Conservation (phyloP, 768 basidiomycete species). For the Multifurca ochricompacta region DNA sequence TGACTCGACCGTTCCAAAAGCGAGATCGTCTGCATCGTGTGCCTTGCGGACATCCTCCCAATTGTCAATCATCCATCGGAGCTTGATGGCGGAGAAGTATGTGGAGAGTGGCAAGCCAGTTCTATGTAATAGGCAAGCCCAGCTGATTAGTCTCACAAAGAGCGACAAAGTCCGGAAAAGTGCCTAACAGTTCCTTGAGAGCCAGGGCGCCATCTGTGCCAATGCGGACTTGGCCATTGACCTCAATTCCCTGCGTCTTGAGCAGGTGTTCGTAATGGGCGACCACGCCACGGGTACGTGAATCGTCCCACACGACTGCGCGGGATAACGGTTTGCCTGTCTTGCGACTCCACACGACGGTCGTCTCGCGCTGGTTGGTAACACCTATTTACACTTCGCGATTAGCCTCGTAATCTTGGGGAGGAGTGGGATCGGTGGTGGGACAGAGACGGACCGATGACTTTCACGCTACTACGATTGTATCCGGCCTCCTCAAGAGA, state of each 20-base stretch:
- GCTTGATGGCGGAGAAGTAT: constrained; percentile 95
- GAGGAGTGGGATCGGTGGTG: neutral
- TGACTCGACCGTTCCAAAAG: constrained; percentile 94
- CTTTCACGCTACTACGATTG: constrained; percentile 75
- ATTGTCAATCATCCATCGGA: constrained; percentile 95
- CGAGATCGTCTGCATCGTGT: constrained; percentile 69
- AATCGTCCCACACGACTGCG: constrained; percentile 95
- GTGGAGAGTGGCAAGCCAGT: constrained; percentile 94
- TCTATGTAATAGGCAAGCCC: constrained; percentile 36
- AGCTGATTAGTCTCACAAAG: constrained; percentile 2
- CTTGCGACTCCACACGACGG: constrained; percentile 84
- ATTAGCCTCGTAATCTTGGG: constrained; percentile 7
- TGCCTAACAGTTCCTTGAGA: constrained; percentile 58
- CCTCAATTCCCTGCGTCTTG: constrained; percentile 64
- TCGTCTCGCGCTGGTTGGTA: constrained; percentile 96
- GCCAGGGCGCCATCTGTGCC: constrained; percentile 61
- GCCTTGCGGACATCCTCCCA: constrained; percentile 67
- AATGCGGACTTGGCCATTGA: constrained; percentile 58
- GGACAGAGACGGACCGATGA: constrained; percentile 59
- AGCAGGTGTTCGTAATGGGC: constrained; percentile 72
- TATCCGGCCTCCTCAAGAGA: constrained; percentile 70
- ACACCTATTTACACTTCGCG: constrained; percentile 52
- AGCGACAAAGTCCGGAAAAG: neutral
- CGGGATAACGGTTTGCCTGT: constrained; percentile 85
- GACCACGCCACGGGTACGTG: constrained; percentile 81